Evolutionary conservation across 371 early-diverging fungal species (phyloP).

Genomic region (Mortierella sp.): DNA sequence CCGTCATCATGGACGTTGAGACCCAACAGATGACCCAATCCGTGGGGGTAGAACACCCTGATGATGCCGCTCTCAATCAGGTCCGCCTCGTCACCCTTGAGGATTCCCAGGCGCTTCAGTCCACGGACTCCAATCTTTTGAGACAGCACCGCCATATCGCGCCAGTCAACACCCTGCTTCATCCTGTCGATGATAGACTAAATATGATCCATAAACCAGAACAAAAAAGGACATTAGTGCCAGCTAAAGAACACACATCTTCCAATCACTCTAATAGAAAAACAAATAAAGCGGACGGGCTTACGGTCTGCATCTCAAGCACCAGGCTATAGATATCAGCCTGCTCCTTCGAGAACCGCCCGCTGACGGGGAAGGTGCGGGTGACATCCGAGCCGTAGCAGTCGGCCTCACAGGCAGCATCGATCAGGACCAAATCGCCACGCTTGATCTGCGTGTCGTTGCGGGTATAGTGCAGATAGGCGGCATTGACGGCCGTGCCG

Average conservation of each 20-base stretch:
- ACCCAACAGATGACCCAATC: conserved; percentile 77
- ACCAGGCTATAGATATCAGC: conserved; percentile 85
- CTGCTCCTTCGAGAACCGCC: conserved; percentile 80
- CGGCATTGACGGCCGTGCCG: conserved; percentile 68
- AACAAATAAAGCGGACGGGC: not conserved
- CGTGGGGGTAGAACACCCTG: conserved; percentile 95
- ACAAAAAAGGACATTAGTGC: not conserved
- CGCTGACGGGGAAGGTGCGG: conserved; percentile 87
- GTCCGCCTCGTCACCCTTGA: conserved; percentile 76
- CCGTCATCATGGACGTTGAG: conserved; percentile 91
- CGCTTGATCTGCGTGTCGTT: conserved; percentile 63
- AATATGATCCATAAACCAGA: not conserved
- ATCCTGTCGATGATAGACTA: conserved; percentile 68
- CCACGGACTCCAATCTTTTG: conserved; percentile 79
- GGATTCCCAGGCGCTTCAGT: conserved; percentile 79
- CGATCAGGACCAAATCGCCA: conserved; percentile 82
- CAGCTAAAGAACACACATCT: not conserved
- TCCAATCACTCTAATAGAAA: not conserved
- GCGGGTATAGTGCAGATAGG: conserved; percentile 70
- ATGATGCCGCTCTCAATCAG: conserved; percentile 77
- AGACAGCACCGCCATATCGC: conserved; percentile 86
- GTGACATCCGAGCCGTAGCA: conserved; percentile 94
- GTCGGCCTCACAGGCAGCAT: conserved; percentile 87
- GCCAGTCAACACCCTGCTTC: conserved; percentile 86
- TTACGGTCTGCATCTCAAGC: conserved; percentile 84